Evolutionary conservation across 1,284 basidiomycete genomes (phyloP), one percentile per base, ranked within the genome.

Genomic region (Porogramme epimiltina): DNA sequence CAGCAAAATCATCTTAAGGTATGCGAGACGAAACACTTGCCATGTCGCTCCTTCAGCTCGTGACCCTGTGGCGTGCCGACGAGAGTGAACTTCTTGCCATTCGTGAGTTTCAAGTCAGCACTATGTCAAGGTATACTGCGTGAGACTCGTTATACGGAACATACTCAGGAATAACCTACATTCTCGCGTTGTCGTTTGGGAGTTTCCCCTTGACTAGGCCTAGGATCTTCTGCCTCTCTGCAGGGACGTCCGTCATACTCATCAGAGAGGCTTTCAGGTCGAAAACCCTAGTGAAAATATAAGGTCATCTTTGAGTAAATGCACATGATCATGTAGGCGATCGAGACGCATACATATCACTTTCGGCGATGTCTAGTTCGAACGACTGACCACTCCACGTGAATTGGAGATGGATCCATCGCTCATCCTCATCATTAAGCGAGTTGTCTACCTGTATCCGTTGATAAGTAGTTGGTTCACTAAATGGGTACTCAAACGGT

Each of bases 191-290:
- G 61, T 94, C 90, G 2, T 81, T 74, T 4, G 91, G 90, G 11
- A 95, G 73, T 67, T 91, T 94, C 33, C 91, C 91, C 62, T 91
- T 92, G 33, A 90, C 85, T 24, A 96, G 72, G 1, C 92, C 92
- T 13, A 95, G 77, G 48, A 96, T 87, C 76, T 97, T 96, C 73
- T 96, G 93, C 16, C 93, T 78, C 59, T 91, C 90, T 23, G 86
- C 81, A 3, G 93, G 92, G 2, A 97, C 91, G 52, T 79, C 80
- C 1, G 93, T 96, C 51, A 93, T 67, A 28, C 74, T 78, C 57
- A 87, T 81, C 34, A 97, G 68, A 8, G 77, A 68, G 18, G 75
- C 72, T 69, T 89, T 89, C 58, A 90, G 69, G 60, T 90, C 87
- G 61, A 80, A 85, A 9, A 89, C 81, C 64, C 87, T 88, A 60